Percentiles rank a stretch among this genome's conserved stretches.
Evolutionary conservation across 2,329 filamentous ascomycete genomes (phyloP).

Genomic region (Penicillium sp.): DNA sequence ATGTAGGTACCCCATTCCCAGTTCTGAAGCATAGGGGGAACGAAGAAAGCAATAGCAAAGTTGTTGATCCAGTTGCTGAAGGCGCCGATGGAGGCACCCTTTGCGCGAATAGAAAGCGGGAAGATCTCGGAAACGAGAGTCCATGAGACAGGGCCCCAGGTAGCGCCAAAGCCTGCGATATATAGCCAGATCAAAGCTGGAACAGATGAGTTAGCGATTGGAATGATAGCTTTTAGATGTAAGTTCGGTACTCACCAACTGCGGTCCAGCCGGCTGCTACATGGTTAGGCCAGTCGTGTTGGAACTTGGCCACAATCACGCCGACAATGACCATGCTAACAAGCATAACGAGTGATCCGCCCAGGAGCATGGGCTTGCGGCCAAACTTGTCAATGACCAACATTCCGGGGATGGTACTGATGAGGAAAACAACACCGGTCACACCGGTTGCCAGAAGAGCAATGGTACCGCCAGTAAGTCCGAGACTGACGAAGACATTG

Average conservation of each 20-base stretch:
- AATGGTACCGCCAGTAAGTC: conserved; percentile 35
- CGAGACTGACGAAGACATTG: conserved; percentile 38
- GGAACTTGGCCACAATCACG: conserved; percentile 30
- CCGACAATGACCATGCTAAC: conserved; percentile 29
- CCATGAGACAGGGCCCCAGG: conserved; percentile 33
- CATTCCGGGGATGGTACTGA: conserved; percentile 35
- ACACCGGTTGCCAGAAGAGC: conserved; percentile 38
- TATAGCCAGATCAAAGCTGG: conserved; percentile 32
- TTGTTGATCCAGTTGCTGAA: conserved; percentile 36
- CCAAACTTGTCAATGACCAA: conserved; percentile 32
- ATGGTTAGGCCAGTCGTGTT: conserved; percentile 30
- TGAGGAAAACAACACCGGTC: conserved; percentile 35
- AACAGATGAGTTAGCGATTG: not conserved
- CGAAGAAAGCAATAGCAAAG: conserved; percentile 32
- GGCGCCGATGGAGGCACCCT: conserved; percentile 31
- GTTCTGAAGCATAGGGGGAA: conserved; percentile 27
- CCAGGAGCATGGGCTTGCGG: conserved; percentile 32
- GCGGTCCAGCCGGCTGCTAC: conserved; percentile 30
- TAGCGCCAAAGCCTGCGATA: conserved; percentile 27
- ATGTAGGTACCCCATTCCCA: conserved; percentile 33
- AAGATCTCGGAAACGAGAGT: conserved; percentile 32
- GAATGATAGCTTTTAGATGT: not conserved
- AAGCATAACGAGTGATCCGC: conserved; percentile 27
- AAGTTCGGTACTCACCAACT: conserved; percentile 18
- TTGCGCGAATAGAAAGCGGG: conserved; percentile 31